Evolutionary conservation across 129 eudicot genomes (phyloP), one percentile per base, ranked within the genome.

Genomic region (Rutidosis leptorrhynchoides): DNA sequence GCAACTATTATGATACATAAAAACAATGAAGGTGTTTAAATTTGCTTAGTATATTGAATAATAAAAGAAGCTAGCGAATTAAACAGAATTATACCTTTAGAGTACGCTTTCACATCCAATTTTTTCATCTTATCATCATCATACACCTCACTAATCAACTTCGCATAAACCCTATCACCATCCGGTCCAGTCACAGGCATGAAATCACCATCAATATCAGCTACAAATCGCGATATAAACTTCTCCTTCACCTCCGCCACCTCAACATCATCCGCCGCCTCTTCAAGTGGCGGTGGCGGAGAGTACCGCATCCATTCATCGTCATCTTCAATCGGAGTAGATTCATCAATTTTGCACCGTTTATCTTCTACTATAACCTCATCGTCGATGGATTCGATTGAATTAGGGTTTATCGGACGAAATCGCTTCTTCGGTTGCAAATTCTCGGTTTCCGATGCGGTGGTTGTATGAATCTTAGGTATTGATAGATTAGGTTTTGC

Each of bases 161-260:
- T 93, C 5, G 96, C 99, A 65, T 93, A 93, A 71, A 93, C 95
- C 84, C 99, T 84, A 61, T 86, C 95, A 0, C 96, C 99, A 52
- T 74, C 86, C 11, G 85, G 87, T 5, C 84, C 96, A 7, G 99
- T 93, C 42, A 93, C 87, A 15, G 99, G 92, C 84, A 89, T 70
- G 62, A 81, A 85, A 72, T 89, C 99, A 2, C 99, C 99, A 15
- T 93, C 92, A 10, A 93, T 93, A 65, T 79, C 90, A 12, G 87
- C 74, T 0, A 84, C 90, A 42, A 54, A 86, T 27, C 87, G 78
- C 19, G 92, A 84, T 67, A 93, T 71, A 21, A 78, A 71, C 74
- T 28, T 89, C 76, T 84, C 88, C 75, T 84, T 66, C 46, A 16
- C 78, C 26, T 46, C 80, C 59, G 45, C 77, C 27, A 14, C 77